Evolutionary conservation across 2,329 filamentous ascomycete genomes (phyloP).

Genomic region (Arthrobotrys conoides): DNA sequence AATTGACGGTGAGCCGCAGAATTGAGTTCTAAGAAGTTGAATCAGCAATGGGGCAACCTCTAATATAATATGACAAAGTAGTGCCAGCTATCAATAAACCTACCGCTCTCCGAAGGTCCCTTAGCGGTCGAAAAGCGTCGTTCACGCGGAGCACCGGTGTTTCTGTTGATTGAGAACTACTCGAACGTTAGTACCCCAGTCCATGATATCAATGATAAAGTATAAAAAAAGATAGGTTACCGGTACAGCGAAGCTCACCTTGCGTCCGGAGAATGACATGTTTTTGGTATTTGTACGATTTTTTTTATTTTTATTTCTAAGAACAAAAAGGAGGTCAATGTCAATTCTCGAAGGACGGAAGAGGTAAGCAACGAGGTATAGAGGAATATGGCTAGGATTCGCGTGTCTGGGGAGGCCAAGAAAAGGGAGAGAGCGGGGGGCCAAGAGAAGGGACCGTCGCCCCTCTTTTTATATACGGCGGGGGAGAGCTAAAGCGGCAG

Average conservation of each 20-base stretch:
- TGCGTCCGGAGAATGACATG: conserved; percentile 61
- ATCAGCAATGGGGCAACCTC: background rate
- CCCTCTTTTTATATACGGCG: conserved; percentile 44
- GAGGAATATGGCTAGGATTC: conserved; percentile 9
- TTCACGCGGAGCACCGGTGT: conserved; percentile 54
- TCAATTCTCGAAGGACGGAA: conserved; percentile 53
- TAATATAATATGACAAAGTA: background rate
- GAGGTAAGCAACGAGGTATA: conserved; percentile 21
- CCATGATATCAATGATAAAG: background rate
- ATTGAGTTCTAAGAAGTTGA: conserved; percentile 75
- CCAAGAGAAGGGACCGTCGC: conserved; percentile 20
- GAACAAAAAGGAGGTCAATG: conserved; percentile 47
- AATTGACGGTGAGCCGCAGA: conserved; percentile 92
- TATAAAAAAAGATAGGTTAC: conserved; percentile 34
- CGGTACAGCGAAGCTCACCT: conserved; percentile 55
- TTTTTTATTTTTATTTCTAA: conserved; percentile 27
- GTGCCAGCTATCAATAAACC: background rate
- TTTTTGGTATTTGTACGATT: conserved; percentile 6
- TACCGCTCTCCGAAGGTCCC: conserved; percentile 57
- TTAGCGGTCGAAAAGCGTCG: conserved; percentile 58
- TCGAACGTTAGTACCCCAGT: conserved; percentile 10
- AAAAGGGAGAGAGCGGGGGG: conserved; percentile 20
- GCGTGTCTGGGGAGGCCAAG: conserved; percentile 15
- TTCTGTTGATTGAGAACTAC: conserved; percentile 57
- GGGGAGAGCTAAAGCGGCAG: background rate